Evolutionary conservation across 2,329 filamentous ascomycete species (phyloP).

Genomic region (Triangularia verruculosa): DNA sequence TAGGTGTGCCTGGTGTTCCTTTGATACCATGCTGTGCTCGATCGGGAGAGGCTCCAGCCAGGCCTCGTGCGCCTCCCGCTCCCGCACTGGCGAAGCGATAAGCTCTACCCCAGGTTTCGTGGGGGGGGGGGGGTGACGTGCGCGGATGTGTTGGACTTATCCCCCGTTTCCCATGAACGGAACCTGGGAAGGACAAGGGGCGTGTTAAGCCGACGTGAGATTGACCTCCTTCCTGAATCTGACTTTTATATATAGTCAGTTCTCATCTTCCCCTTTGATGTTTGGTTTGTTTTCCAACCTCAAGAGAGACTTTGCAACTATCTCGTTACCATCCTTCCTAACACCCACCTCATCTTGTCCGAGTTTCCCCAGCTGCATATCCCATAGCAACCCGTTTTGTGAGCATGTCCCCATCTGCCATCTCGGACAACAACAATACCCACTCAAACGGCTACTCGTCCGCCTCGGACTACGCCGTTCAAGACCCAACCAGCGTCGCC

Average conservation of each 20-base stretch:
- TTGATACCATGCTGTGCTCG: not conserved
- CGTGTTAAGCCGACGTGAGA: constrained; percentile 21
- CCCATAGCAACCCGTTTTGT: constrained; percentile 22
- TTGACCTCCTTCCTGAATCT: not conserved
- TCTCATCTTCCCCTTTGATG: constrained; percentile 5
- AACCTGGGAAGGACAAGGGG: constrained; percentile 12
- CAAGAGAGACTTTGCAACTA: not conserved
- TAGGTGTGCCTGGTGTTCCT: not conserved
- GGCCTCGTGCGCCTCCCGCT: not conserved
- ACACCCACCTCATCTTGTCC: not conserved
- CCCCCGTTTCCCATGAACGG: constrained; percentile 8
- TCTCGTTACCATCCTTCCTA: not conserved
- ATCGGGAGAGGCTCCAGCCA: not conserved
- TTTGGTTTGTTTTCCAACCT: not conserved
- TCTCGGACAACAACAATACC: constrained; percentile 46
- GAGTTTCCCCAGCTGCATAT: not conserved
- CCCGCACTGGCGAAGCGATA: constrained; percentile 3
- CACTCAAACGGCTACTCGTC: constrained; percentile 43
- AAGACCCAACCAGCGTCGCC: constrained; percentile 40
- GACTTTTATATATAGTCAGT: constrained; percentile 17
- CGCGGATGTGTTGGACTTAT: constrained; percentile 4
- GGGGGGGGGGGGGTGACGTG: constrained; percentile 16
- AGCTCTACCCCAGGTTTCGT: constrained; percentile 2
- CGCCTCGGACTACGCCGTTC: constrained; percentile 51
- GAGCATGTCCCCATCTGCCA: constrained; percentile 59